Evolutionary conservation across 148 eudicot species (phyloP).

Genomic region (Pharnaceum exiguum): DNA sequence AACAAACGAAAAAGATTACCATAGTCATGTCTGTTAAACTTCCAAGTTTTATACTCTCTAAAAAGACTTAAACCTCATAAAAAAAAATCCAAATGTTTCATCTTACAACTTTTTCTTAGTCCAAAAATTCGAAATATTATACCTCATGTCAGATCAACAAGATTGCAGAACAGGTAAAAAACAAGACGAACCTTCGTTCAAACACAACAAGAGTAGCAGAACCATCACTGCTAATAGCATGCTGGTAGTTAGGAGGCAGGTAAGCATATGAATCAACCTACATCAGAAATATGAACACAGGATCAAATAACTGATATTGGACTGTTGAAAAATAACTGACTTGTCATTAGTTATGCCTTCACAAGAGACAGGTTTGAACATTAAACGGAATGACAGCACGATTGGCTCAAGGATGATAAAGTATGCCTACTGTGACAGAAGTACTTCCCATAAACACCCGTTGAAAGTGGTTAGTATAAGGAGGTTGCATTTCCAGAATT

Average conservation of each 20-base stretch:
- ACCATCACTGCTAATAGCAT: slow-evolving; percentile 44
- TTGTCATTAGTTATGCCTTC: not conserved
- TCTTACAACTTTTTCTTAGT: not conserved
- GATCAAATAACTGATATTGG: not conserved
- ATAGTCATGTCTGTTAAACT: too few relatives aligned
- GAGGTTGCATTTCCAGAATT: too few relatives aligned
- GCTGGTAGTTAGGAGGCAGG: slow-evolving; percentile 68
- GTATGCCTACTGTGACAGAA: too few relatives aligned
- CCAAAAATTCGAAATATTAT: too few relatives aligned
- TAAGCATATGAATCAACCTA: slow-evolving; percentile 97
- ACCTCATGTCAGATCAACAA: not conserved
- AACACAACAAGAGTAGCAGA: slow-evolving; percentile 72
- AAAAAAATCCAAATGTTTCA: too few relatives aligned
- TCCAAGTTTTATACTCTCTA: too few relatives aligned
- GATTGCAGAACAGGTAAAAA: not conserved
- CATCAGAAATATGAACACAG: slow-evolving; percentile 16
- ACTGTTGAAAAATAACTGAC: not conserved
- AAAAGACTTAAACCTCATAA: too few relatives aligned
- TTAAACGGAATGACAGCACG: too few relatives aligned
- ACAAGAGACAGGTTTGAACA: not conserved
- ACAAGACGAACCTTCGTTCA: slow-evolving; percentile 69
- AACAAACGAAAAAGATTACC: too few relatives aligned
- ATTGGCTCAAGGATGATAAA: too few relatives aligned
- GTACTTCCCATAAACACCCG: too few relatives aligned
- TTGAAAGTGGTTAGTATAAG: too few relatives aligned